Evolutionary conservation across 805 yeast species (phyloP).

Genomic region (Nakazawaea wyomingensis): DNA sequence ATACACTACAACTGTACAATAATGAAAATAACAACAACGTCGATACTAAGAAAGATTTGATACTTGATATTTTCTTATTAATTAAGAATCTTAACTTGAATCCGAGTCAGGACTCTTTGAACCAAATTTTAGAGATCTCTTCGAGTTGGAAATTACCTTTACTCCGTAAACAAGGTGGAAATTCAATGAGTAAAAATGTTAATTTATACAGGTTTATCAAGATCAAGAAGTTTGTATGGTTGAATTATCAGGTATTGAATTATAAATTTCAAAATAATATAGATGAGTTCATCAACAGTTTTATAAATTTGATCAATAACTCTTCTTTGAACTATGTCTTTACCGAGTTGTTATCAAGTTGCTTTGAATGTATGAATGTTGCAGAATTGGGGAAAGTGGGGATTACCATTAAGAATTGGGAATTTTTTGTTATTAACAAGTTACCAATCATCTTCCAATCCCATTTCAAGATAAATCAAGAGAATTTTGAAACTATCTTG

Average conservation of each 20-base stretch:
- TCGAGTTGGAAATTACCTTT: constrained; percentile 1
- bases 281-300: constrained; percentile 7
- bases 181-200: background rate
- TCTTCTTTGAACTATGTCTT: constrained; percentile 5
- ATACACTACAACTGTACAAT: background rate
- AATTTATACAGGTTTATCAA: constrained; percentile 3
- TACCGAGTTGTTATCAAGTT: constrained; percentile 7
- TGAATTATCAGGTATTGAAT: constrained; percentile 5
- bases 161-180: background rate
- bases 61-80: constrained; percentile 1
- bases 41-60: background rate
- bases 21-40: background rate
- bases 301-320: constrained; percentile 7
- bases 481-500: constrained; percentile 7
- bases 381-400: background rate
- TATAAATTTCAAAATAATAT: constrained; percentile 4
- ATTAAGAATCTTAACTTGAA: background rate
- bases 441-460: constrained; percentile 5
- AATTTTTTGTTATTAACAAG: constrained; percentile 7
- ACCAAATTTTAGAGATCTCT: constrained; percentile 1
- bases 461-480: constrained; percentile 7
- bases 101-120: constrained; percentile 1
- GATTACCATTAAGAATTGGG: constrained; percentile 6
- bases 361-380: constrained; percentile 8
- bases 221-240: constrained; percentile 10